Percentiles rank a stretch among this genome's conserved stretches.
These are phyloP conservation scores for Gastrolobium villosum DNA, from an alignment of 306 rosid genomes.

Conservation along the genomic window DNA sequence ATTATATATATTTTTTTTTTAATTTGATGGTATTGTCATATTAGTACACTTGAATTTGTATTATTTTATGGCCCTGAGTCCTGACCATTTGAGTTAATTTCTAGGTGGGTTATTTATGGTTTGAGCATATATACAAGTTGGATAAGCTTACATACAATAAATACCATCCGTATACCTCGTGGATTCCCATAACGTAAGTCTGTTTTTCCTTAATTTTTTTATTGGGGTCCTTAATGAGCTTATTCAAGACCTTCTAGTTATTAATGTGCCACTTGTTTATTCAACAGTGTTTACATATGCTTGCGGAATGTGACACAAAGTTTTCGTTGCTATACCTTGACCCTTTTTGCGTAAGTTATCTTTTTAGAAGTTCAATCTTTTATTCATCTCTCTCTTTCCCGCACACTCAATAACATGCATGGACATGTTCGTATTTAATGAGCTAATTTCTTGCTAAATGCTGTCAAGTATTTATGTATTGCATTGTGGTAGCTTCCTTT, in stretches of 20 bases:
- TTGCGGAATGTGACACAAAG: conserved; percentile 90
- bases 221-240: conserved; percentile 15
- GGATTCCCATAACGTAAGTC: conserved; percentile 98
- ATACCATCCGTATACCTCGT: conserved; percentile 96
- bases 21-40: not conserved
- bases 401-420: not conserved
- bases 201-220: conserved; percentile 34
- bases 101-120: conserved; percentile 91
- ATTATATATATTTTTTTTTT: conserved; percentile 27
- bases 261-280: conserved; percentile 40
- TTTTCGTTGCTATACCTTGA: conserved; percentile 78
- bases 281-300: conserved; percentile 83
- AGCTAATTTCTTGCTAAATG: conserved; percentile 28
- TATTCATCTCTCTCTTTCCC: conserved; percentile 16
- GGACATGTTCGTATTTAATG: not conserved
- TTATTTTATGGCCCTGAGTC: conserved; percentile 44
- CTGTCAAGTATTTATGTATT: conserved; percentile 16
- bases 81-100: conserved; percentile 48
- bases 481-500: conserved; percentile 30
- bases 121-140: conserved; percentile 85
- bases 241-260: conserved; percentile 36
- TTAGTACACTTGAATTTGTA: conserved; percentile 25
- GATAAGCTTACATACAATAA: conserved; percentile 90
- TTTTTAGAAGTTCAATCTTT: conserved; percentile 33
- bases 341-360: conserved; percentile 85